Evolutionary conservation across 257 asterid genomes (phyloP).

Genomic region (Capsicum chinense): DNA sequence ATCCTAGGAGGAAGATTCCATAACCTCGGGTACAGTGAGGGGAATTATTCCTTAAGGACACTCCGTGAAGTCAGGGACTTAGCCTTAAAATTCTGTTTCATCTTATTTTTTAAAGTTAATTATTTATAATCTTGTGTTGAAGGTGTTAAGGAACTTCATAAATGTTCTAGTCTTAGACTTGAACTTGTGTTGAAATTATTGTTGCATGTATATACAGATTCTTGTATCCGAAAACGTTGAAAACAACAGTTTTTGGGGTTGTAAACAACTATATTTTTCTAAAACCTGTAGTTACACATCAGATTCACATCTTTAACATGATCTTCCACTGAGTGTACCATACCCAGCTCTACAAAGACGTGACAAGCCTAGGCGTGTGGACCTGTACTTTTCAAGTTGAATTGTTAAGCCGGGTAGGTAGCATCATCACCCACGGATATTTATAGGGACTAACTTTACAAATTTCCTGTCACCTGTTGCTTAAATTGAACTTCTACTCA

Average conservation of each 20-base stretch:
- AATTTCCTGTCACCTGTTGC: background rate
- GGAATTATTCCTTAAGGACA: too few species aligned
- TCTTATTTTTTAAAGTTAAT: too few species aligned
- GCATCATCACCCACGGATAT: background rate
- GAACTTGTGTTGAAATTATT: too few species aligned
- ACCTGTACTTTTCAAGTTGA: constrained; percentile 95
- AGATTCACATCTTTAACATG: constrained; percentile 6
- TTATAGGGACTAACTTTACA: background rate
- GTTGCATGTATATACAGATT: too few species aligned
- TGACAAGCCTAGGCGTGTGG: constrained; percentile 91
- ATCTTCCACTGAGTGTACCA: constrained; percentile 69
- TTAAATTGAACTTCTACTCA: background rate
- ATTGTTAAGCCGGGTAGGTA: constrained; percentile 63
- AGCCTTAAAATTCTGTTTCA: too few species aligned
- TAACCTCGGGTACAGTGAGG: too few species aligned
- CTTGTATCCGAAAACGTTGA: too few species aligned
- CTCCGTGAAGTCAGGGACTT: too few species aligned
- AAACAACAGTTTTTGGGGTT: background rate
- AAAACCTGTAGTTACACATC: background rate
- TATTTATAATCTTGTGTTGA: too few species aligned
- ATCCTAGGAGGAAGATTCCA: too few species aligned
- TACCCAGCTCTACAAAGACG: constrained; percentile 70
- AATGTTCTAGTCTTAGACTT: too few species aligned
- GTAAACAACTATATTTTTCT: constrained; percentile 22
- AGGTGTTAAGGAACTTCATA: too few species aligned